These are phyloP conservation scores for Cordyceps militaris DNA, from an alignment of 2,329 filamentous ascomycete species.

Conservation along the genomic window DNA sequence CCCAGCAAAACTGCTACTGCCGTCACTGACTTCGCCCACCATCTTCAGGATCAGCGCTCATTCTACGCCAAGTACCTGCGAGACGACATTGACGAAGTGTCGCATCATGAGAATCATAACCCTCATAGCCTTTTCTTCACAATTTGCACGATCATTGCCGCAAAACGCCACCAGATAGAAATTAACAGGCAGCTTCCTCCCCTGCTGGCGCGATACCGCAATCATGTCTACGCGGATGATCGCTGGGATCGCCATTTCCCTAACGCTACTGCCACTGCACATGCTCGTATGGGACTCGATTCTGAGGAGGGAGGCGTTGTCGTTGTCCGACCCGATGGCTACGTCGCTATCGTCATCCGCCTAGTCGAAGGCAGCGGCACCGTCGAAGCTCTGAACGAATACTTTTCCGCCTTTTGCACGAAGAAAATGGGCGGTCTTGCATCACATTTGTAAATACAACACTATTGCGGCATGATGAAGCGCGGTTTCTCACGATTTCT, in stretches of 20 bases:
- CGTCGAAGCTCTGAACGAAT: constrained; percentile 72
- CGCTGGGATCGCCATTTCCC: constrained; percentile 64
- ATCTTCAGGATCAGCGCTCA: constrained; percentile 57
- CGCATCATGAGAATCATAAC: constrained; percentile 74
- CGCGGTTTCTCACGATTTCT: not conserved
- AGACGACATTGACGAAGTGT: constrained; percentile 53
- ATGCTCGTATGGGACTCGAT: constrained; percentile 79
- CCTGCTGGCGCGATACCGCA: constrained; percentile 65
- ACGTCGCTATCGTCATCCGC: constrained; percentile 69
- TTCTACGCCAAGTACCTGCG: constrained; percentile 66
- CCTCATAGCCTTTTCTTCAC: constrained; percentile 81
- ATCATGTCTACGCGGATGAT: constrained; percentile 84
- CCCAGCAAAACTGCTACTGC: constrained; percentile 53
- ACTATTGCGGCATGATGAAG: not conserved
- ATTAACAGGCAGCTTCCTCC: constrained; percentile 64
- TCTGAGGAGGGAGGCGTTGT: constrained; percentile 69
- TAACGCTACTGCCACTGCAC: constrained; percentile 64
- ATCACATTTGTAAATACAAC: constrained; percentile 20
- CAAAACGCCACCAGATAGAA: constrained; percentile 61
- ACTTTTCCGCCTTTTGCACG: constrained; percentile 67
- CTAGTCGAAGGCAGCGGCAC: constrained; percentile 72
- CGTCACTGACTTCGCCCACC: constrained; percentile 60
- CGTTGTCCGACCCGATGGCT: constrained; percentile 80
- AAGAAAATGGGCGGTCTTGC: constrained; percentile 43
- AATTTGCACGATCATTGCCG: constrained; percentile 67